phyloP scores from a whole-genome alignment of 306 rosid genomes.

The Cicer yamashitae region DNA sequence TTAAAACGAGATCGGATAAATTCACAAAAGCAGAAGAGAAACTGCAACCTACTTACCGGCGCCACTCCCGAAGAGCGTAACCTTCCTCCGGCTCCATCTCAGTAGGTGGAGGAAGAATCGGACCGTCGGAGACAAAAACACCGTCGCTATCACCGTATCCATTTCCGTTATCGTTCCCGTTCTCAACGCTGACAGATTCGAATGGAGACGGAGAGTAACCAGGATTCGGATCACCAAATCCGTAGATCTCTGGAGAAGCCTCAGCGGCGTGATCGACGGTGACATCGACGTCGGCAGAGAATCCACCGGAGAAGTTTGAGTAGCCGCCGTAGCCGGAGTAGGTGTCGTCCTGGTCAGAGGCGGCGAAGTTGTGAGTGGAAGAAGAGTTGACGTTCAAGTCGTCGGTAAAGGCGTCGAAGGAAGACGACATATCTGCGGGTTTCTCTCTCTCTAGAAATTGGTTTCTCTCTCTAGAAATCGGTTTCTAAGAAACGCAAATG shows the following conservation, averaged over 20 bases:
- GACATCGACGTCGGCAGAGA: conserved; percentile 58
- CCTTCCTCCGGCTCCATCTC: conserved; percentile 95
- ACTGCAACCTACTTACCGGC: conserved; percentile 75
- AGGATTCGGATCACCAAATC: conserved; percentile 75
- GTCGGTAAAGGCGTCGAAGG: conserved; percentile 81
- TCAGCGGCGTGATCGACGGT: conserved; percentile 61
- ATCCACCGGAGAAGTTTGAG: conserved; percentile 62
- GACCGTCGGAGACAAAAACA: conserved; percentile 80
- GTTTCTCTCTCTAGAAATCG: conserved; percentile 33
- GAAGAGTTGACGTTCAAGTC: conserved; percentile 62
- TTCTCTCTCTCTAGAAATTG: conserved; percentile 46
- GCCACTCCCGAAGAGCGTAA: conserved; percentile 91
- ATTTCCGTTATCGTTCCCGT: conserved; percentile 69
- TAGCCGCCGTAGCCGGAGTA: conserved; percentile 71
- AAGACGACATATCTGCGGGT: conserved; percentile 65
- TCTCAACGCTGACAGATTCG: conserved; percentile 65
- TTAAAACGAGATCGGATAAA: conserved; percentile 50
- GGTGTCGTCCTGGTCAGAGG: conserved; percentile 55
- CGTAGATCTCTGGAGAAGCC: conserved; percentile 74
- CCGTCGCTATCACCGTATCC: conserved; percentile 63
- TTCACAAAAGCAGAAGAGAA: conserved; percentile 30
- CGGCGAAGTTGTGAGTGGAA: conserved; percentile 54
- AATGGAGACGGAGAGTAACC: conserved; percentile 77
- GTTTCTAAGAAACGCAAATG: not conserved
- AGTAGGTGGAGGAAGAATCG: conserved; percentile 81